Evolutionary conservation across 2,329 filamentous ascomycete genomes (phyloP), one percentile per base, ranked within the genome.

Genomic region (Botrytis elliptica): DNA sequence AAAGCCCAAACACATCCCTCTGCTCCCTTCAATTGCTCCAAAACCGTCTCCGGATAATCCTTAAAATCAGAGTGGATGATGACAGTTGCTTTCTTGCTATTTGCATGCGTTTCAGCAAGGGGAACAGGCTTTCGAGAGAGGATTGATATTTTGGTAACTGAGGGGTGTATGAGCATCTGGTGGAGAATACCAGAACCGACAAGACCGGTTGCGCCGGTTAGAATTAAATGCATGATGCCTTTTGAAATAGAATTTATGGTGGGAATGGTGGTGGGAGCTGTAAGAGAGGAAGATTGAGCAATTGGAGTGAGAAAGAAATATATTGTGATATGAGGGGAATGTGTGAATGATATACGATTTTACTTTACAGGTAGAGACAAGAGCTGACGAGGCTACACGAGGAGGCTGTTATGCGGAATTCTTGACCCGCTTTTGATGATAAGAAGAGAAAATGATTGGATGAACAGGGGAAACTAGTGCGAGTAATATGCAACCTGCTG

Each of bases 1-100:
- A 91, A 84, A 0, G 92, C 92, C 92, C 92, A 95, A 1, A 94
- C 90, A 74, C 89, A 92, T 2, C 90, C 92, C 12, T 86, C 83
- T 0, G 92, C 92, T 36, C 88, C 91, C 70, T 86, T 84, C 0
- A 95, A 84, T 79, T 90, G 84, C 4, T 83, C 81, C 16, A 94
- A 84, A 3, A 93, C 77, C 0, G 84, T 84, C 0, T 85, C 77
- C 52, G 88, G 85, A 80, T 93, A 94, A 1, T 81, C 83, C 20
- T 83, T 81, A 79, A 92, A 94, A 80, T 94, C 90, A 25, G 87
- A 85, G 79, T 94, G 91, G 29, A 91, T 83, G 75, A 94, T 90
- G 72, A 93, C 88, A 38, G 88, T 86, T 74, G 90, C 85, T 75
- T 91, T 89, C 5, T 36, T 33, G n/a, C 52, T 36, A 29, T 55